These are phyloP conservation scores for Lachancea fermentati DNA, from an alignment of 805 yeast species.

Conservation along the genomic window DNA sequence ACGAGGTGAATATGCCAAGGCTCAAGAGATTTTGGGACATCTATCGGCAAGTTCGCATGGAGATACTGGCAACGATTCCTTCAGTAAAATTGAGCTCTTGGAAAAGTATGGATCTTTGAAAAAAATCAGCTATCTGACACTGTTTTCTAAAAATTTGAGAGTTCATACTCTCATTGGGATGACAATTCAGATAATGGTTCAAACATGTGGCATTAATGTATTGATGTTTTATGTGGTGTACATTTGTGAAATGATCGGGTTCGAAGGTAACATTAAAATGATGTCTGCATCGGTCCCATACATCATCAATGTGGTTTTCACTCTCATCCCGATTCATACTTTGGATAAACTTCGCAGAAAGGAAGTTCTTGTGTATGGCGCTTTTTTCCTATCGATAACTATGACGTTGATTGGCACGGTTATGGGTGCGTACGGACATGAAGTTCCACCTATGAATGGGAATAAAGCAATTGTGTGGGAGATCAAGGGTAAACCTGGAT, in stretches of 20 bases:
- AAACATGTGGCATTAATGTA: slow-evolving; percentile 40
- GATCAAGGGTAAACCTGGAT: slow-evolving; percentile 37
- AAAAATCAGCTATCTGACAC: slow-evolving; percentile 14
- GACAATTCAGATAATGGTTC: slow-evolving; percentile 38
- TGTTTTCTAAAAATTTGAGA: slow-evolving; percentile 32
- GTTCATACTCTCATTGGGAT: slow-evolving; percentile 37
- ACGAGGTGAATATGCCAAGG: slow-evolving; percentile 33
- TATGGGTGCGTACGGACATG: slow-evolving; percentile 34
- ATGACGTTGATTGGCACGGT: slow-evolving; percentile 34
- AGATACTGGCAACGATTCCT: neutral
- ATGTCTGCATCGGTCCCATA: slow-evolving; percentile 38
- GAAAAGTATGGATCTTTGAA: slow-evolving; percentile 20
- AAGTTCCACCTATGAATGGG: slow-evolving; percentile 29
- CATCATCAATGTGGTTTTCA: slow-evolving; percentile 37
- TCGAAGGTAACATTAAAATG: slow-evolving; percentile 32
- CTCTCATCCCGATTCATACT: slow-evolving; percentile 39
- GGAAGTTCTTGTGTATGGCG: slow-evolving; percentile 42
- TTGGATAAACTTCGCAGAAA: slow-evolving; percentile 43
- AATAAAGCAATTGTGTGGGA: slow-evolving; percentile 35
- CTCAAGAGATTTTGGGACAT: slow-evolving; percentile 25
- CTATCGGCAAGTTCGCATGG: neutral
- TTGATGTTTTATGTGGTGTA: slow-evolving; percentile 41
- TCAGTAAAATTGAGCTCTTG: slow-evolving; percentile 21
- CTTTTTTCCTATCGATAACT: slow-evolving; percentile 33
- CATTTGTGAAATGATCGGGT: slow-evolving; percentile 45